Conservation (phyloP, 441 rosid genomes). For the Euphorbia celastroides region DNA sequence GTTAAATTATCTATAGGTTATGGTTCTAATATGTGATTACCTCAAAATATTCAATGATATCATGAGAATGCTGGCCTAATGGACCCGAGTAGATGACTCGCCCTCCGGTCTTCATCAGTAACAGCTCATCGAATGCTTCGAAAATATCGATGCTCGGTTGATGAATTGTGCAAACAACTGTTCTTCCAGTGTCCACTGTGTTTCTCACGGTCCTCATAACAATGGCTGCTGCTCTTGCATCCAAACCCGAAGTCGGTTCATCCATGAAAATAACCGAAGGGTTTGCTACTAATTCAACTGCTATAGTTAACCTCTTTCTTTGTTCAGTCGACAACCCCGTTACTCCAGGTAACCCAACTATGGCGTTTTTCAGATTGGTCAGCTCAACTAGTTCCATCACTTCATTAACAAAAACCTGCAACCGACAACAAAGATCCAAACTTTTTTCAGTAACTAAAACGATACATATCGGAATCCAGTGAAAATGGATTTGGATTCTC, state of each 20-base stretch:
- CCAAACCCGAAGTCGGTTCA: conserved; percentile 70
- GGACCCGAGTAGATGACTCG: conserved; percentile 55
- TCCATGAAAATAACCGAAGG: conserved; percentile 76
- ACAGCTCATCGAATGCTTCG: conserved; percentile 69
- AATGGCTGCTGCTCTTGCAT: conserved; percentile 73
- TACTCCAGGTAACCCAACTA: conserved; percentile 53
- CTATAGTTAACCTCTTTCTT: conserved; percentile 60
- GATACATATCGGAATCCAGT: not conserved
- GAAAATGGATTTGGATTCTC: conserved; percentile 9
- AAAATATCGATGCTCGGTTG: conserved; percentile 72
- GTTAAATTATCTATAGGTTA: too few species aligned
- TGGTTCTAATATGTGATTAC: not conserved
- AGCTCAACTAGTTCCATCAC: conserved; percentile 59
- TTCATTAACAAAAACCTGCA: conserved; percentile 64
- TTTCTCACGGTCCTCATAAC: too few species aligned
- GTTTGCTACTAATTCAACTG: conserved; percentile 68
- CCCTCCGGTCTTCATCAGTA: conserved; percentile 58
- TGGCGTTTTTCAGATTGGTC: conserved; percentile 47
- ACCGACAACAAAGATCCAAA: not conserved
- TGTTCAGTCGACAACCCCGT: conserved; percentile 75
- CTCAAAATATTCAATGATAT: conserved; percentile 17
- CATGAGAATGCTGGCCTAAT: conserved; percentile 47
- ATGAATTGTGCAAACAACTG: too few species aligned
- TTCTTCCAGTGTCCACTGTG: too few species aligned
- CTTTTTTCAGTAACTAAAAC: not conserved